phyloP scores from a whole-genome alignment of 2,329 filamentous ascomycete species.

The Tolypocladium capitatum region DNA sequence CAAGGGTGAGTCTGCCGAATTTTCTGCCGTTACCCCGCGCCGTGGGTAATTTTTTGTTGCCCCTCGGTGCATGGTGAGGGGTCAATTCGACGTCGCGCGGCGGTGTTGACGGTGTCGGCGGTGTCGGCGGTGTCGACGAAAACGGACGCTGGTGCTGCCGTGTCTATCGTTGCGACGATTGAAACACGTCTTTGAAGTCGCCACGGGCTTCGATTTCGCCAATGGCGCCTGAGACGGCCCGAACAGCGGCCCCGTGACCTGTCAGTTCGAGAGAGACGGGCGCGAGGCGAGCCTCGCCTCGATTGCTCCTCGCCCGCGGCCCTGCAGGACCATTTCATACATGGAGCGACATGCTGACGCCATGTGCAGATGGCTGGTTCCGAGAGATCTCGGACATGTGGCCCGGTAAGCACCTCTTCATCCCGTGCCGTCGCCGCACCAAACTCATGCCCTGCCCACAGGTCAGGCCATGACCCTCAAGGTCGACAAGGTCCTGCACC shows the following conservation, averaged over 20 bases:
- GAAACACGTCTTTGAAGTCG: background rate
- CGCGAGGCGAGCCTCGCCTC: background rate
- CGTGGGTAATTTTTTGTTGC: slow-evolving; percentile 4
- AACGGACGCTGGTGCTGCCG: background rate
- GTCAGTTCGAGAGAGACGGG: background rate
- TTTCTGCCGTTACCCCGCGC: background rate
- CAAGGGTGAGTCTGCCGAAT: slow-evolving; percentile 33
- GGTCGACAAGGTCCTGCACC: slow-evolving; percentile 95
- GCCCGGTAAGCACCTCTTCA: slow-evolving; percentile 43
- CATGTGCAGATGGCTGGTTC: slow-evolving; percentile 88
- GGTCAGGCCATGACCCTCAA: slow-evolving; percentile 97
- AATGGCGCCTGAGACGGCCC: background rate
- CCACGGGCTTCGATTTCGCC: background rate
- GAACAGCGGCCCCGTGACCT: background rate
- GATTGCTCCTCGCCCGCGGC: background rate
- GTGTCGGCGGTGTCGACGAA: background rate
- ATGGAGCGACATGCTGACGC: background rate
- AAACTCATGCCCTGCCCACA: slow-evolving; percentile 11
- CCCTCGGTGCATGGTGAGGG: slow-evolving; percentile 4
- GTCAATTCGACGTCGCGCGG: background rate
- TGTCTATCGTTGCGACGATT: background rate
- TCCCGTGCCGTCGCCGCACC: background rate
- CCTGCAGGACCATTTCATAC: background rate
- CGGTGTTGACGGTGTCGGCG: no score
- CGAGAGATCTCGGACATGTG: slow-evolving; percentile 98